Evolutionary conservation across 2,329 filamentous ascomycete species (phyloP).

Genomic region (Cercospora sojina): DNA sequence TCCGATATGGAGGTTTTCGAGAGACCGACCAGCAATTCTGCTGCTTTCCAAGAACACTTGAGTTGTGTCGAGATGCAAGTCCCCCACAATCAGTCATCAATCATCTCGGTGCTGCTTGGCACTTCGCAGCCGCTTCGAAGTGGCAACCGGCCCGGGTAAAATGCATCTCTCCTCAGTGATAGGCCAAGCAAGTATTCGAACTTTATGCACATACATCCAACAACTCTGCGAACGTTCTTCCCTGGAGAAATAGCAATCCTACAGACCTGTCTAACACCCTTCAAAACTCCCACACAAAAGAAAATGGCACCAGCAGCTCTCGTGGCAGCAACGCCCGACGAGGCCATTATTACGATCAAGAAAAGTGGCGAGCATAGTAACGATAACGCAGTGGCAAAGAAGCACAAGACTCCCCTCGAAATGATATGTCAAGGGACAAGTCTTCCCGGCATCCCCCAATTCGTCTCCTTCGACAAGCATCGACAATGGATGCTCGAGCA

Average conservation of each 20-base stretch:
- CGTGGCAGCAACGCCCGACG: slow-evolving; percentile 14
- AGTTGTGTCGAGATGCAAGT: neutral
- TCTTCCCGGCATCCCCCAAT: slow-evolving; percentile 57
- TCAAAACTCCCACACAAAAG: neutral
- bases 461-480: slow-evolving; percentile 55
- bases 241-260: neutral
- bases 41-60: too few species aligned
- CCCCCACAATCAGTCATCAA: neutral
- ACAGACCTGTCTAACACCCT: neutral
- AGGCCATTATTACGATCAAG: slow-evolving; percentile 21
- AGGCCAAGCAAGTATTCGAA: neutral
- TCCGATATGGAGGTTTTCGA: neutral
- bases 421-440: slow-evolving; percentile 49
- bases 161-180: neutral
- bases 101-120: neutral
- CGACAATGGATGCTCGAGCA: slow-evolving; percentile 64
- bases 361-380: slow-evolving; percentile 14
- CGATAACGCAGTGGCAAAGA: slow-evolving; percentile 21
- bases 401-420: slow-evolving; percentile 37
- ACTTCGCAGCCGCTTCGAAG: neutral
- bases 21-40: neutral
- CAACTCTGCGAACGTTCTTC: neutral
- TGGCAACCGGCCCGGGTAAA: slow-evolving; percentile 1
- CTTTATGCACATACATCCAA: neutral
- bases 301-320: slow-evolving; percentile 37